phyloP scores from a whole-genome alignment of 805 yeast species.

The Ogataea pilisensis region DNA sequence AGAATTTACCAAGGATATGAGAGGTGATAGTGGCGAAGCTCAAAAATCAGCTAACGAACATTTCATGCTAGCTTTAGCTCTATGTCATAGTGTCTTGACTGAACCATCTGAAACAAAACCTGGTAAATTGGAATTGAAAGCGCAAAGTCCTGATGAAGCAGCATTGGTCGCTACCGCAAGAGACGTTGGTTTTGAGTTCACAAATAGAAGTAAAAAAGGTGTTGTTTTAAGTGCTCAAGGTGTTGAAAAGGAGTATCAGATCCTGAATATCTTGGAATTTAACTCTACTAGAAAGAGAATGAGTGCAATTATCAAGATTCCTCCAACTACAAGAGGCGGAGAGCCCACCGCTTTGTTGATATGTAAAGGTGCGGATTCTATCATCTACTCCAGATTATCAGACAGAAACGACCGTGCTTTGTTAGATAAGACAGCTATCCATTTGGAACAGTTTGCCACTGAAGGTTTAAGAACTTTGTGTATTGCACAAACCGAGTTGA shows the following conservation, averaged over 20 bases:
- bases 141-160: conserved; percentile 86
- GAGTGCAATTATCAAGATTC: conserved; percentile 76
- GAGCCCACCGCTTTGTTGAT: conserved; percentile 60
- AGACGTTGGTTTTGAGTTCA: conserved; percentile 67
- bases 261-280: conserved; percentile 69
- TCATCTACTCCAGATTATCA: conserved; percentile 63
- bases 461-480: conserved; percentile 83
- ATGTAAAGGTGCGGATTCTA: conserved; percentile 84
- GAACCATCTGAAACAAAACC: conserved; percentile 64
- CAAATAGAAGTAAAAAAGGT: conserved; percentile 65
- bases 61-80: conserved; percentile 70
- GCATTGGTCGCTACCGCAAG: conserved; percentile 81
- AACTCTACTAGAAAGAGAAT: conserved; percentile 84
- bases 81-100: conserved; percentile 74
- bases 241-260: conserved; percentile 62
- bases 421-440: conserved; percentile 62
- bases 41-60: conserved; percentile 64
- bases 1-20: conserved; percentile 59
- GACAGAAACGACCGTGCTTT: conserved; percentile 40
- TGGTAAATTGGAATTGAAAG: conserved; percentile 53
- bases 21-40: conserved; percentile 43
- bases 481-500: conserved; percentile 65
- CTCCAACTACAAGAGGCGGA: conserved; percentile 40
- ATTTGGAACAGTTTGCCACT: conserved; percentile 73
- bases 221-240: conserved; percentile 67